A percentile compares a stretch with the other conserved stretches of the same genome.
Conservation (phyloP, 2,329 filamentous ascomycete species). For the Penicillium sp. region DNA sequence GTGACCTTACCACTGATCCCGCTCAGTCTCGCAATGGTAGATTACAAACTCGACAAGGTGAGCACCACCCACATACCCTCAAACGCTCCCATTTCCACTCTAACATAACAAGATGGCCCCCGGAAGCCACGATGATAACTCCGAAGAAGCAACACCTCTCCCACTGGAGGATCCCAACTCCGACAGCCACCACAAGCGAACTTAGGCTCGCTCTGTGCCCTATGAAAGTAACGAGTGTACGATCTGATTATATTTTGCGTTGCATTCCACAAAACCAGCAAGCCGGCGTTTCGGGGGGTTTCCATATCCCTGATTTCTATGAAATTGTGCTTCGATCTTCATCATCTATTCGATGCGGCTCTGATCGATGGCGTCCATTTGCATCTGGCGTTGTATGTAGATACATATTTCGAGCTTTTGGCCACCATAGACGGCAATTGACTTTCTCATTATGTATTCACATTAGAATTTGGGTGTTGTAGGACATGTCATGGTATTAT, state of each 20-base stretch:
- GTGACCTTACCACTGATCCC: constrained; percentile 55
- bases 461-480: too few species aligned
- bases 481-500: too few species aligned
- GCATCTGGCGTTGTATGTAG: too few species aligned
- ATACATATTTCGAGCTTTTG: too few species aligned
- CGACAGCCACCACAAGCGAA: constrained; percentile 26
- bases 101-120: constrained; percentile 26
- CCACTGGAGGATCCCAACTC: constrained; percentile 15
- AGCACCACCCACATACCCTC: background rate
- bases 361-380: too few species aligned
- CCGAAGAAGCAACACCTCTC: constrained; percentile 4
- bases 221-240: constrained; percentile 12
- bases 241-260: constrained; percentile 1
- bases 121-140: constrained; percentile 11
- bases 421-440: too few species aligned
- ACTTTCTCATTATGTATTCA: too few species aligned
- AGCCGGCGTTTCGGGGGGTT: background rate
- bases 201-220: constrained; percentile 5
- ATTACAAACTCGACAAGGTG: constrained; percentile 55
- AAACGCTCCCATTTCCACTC: background rate
- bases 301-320: background rate
- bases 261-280: background rate
- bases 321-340: too few species aligned
- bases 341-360: too few species aligned
- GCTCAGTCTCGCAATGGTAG: constrained; percentile 53